Evolutionary conservation across 176 grass and related monocot genomes (phyloP).

Genomic region (sorghum (Sorghum bicolor)): Sorghum_bicolor_NCBIv3 NC_012871.2:70231001-70231500

Average conservation of each 20-base stretch:
- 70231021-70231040: too few species aligned
- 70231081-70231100: not conserved
- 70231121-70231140: not conserved
- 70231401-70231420: not conserved
- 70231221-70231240: too few species aligned
- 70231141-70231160: not conserved
- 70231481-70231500: not conserved
- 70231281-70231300: too few species aligned
- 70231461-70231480: not conserved
- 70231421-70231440: not conserved
- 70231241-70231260: too few species aligned
- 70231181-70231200: not conserved
- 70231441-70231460: not conserved
- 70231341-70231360: not conserved
- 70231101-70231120: not conserved
- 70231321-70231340: not conserved
- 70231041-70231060: too few species aligned
- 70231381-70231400: slow-evolving; percentile 19
- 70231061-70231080: too few species aligned
- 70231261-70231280: too few species aligned
- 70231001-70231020: too few species aligned
- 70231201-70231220: too few species aligned
- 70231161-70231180: slow-evolving; percentile 14
- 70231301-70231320: slow-evolving; percentile 1
- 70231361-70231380: not conserved